A percentile compares a stretch with the other conserved stretches of the same genome.
Conservation (phyloP, 495 filamentous ascomycete genomes). For the Aspergillus ellipticus region DNA sequence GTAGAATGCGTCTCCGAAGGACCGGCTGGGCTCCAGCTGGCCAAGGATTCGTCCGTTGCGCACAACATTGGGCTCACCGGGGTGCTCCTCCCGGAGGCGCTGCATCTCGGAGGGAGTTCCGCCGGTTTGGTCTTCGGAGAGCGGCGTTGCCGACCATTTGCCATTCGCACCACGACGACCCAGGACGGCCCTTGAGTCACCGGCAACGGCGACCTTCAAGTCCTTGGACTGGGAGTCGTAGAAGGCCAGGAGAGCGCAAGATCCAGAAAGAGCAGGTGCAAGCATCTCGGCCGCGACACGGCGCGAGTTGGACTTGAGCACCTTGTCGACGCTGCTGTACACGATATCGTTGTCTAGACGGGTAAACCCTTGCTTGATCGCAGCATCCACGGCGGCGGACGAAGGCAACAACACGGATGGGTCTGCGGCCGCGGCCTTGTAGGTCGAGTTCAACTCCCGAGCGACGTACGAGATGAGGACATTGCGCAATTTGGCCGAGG, state of each 20-base stretch:
- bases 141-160: constrained; percentile 87
- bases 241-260: constrained; percentile 93
- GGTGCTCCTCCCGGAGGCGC: constrained; percentile 78
- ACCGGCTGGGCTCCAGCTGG: constrained; percentile 83
- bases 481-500: constrained; percentile 92
- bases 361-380: constrained; percentile 90
- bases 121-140: constrained; percentile 92
- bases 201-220: constrained; percentile 87
- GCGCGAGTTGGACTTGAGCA: constrained; percentile 82
- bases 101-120: constrained; percentile 76
- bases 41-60: constrained; percentile 86
- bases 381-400: constrained; percentile 75
- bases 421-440: constrained; percentile 69
- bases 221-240: constrained; percentile 83
- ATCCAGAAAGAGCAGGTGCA: constrained; percentile 89
- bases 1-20: constrained; percentile 94
- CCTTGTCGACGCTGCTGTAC: constrained; percentile 81
- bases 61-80: constrained; percentile 79
- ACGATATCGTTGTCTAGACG: constrained; percentile 90
- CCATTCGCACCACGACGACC: constrained; percentile 73
- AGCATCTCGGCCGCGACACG: constrained; percentile 82
- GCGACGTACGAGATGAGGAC: constrained; percentile 88
- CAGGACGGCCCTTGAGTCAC: constrained; percentile 89
- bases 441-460: constrained; percentile 88
- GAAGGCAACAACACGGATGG: constrained; percentile 57